Evolutionary conservation across 768 basidiomycete genomes (phyloP), one percentile per base, ranked within the genome.

Genomic region (Lactifluus pinguis): DNA sequence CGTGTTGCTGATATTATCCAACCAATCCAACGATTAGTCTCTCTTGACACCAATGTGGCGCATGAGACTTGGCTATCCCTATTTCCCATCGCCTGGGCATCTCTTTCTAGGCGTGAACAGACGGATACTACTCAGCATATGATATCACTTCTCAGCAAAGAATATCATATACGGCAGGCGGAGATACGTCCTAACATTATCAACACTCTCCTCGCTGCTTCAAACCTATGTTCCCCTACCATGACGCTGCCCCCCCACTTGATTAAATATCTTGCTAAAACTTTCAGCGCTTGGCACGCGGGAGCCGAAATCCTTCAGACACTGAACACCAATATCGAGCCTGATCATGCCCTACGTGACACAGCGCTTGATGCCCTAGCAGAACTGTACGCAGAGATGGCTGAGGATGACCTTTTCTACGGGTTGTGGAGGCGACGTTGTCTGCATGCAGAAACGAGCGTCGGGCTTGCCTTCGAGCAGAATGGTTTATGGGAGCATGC

Each of bases 401-500:
- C 85, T 2, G 97, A 99, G 74, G 95, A 98, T 63, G 97, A 99
- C 71, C 81, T 97, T 74, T 97, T 98, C 71, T 95, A 99, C 69
- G 97, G 97, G 0, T 75, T 97, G 17, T 98, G 95, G 90, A 82
- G 97, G 34, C 83, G 89, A 49, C 89, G 97, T 10, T 87, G 85
- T 49, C 79, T 92, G n/a, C 89, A 92, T 66, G 72, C 80, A 3
- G 97, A 99, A 67, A 98, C 95, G 17, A 97, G 95, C 64, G 79
- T 84, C 13, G 90, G 85, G 2, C 76, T 95, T 25, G 84, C 92
- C 3, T 93, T 88, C 66, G 97, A 99, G 73, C 97, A 99, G 71
- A 89, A 89, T 63, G 97, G 97, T 13, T 87, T 98, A 81, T 99
- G 95, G 95, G 88, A 91, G 34, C 86, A 94, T 68, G 94, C 97